A percentile compares a stretch with the other conserved stretches of the same genome.
These are phyloP conservation scores for Phascolomyces articulosus DNA, from an alignment of 371 early-diverging fungal genomes.

Conservation along the genomic window DNA sequence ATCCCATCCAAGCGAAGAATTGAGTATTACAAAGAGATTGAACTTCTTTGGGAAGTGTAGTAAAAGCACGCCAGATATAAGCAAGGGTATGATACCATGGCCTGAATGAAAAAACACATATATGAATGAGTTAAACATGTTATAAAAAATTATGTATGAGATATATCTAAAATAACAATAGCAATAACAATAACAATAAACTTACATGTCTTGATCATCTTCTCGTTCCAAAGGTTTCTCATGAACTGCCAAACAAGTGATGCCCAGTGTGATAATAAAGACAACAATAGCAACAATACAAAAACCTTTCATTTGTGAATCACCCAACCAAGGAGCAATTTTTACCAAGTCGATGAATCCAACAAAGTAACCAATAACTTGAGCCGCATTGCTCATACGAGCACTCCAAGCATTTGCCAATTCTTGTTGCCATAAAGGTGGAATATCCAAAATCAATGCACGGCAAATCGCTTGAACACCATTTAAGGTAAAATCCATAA, in stretches of 20 bases:
- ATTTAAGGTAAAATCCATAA: slow-evolving; percentile 80
- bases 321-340: slow-evolving; percentile 59
- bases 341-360: slow-evolving; percentile 64
- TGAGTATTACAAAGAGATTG: slow-evolving; percentile 69
- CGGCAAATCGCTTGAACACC: slow-evolving; percentile 73
- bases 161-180: too few relatives aligned
- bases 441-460: slow-evolving; percentile 76
- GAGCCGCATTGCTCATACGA: slow-evolving; percentile 72
- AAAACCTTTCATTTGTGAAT: slow-evolving; percentile 61
- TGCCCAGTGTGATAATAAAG: slow-evolving; percentile 42
- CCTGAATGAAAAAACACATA: too few relatives aligned
- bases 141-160: too few relatives aligned
- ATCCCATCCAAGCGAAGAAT: slow-evolving; percentile 75
- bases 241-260: slow-evolving; percentile 49
- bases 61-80: slow-evolving; percentile 48
- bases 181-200: too few relatives aligned
- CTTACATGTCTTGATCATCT: slow-evolving; percentile 11
- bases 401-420: slow-evolving; percentile 74
- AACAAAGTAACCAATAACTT: slow-evolving; percentile 70
- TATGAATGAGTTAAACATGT: too few relatives aligned
- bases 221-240: slow-evolving; percentile 32
- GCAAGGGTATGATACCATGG: slow-evolving; percentile 37
- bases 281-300: slow-evolving; percentile 56
- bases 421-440: slow-evolving; percentile 71
- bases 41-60: slow-evolving; percentile 50